Evolutionary conservation across 108 stramenopile genomes (phyloP).

Genomic region (Craspedostauros australis): DNA sequence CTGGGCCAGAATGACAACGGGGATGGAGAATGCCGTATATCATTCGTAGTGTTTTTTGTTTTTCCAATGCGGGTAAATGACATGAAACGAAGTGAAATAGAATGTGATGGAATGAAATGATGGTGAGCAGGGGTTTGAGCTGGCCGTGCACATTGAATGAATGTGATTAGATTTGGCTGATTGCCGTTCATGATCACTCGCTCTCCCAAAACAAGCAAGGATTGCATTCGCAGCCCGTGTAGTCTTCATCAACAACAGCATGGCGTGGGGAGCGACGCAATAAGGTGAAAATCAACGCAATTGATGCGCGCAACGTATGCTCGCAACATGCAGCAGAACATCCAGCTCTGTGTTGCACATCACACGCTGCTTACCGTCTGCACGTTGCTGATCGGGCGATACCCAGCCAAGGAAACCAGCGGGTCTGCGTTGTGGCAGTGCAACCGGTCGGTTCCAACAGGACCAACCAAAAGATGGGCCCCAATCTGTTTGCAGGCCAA

Average conservation of each 20-base stretch:
- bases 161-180: neutral
- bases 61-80: neutral
- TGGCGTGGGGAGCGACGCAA: too few species aligned
- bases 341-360: too few species aligned
- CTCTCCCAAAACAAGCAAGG: conserved; percentile 59
- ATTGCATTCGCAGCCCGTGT: conserved; percentile 13
- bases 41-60: neutral
- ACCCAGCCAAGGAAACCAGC: too few species aligned
- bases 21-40: neutral
- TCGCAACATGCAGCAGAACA: too few species aligned
- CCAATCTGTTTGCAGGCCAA: conserved; percentile 70
- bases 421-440: too few species aligned
- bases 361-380: conserved; percentile 30
- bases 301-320: too few species aligned
- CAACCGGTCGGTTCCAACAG: neutral
- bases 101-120: neutral
- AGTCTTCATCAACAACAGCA: conserved; percentile 21
- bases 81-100: neutral
- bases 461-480: conserved; percentile 8
- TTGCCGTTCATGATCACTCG: conserved; percentile 42
- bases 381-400: conserved; percentile 54
- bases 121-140: neutral
- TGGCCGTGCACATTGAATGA: neutral
- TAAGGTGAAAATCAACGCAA: too few species aligned
- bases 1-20: conserved; percentile 27